Base-by-base conservation (phyloP, 805 yeast genomes). In the Komagataella mondaviorum region DNA sequence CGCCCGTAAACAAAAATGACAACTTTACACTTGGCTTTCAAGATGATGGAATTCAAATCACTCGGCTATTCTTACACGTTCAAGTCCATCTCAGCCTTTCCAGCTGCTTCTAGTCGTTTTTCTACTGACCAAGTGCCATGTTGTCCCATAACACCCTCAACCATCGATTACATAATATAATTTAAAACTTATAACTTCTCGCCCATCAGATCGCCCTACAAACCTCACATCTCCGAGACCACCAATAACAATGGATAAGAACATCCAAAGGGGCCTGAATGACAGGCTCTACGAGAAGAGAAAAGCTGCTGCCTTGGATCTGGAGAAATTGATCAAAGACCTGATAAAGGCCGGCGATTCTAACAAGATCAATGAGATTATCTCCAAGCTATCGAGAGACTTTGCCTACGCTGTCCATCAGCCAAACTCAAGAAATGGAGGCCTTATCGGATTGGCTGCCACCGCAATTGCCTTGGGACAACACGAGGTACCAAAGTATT, bases 381-480 rank as follows among this genome's bases (percentile, higher is more conserved):
- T 91, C 46, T 82, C 78, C 53, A 95, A 89, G 61, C 70, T 93
- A 52, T 76, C 88, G 49, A 71, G 82, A 45, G 89, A 85, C 57
- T 85, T 78, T 61, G 88, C 91, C 0, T 84, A 88, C 70, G 78
- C 96, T 45, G 77, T 85, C 52, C 86, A 90, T 71, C 82, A 87
- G 67, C 81, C 96, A 50, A 75, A 85, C 73, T 88, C 96, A 5
- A 77, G 96, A 58, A 90, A 89, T 72, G 99, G 99, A 16, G 97
- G 98, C 0, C 73, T 91, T 46, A 91, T 95, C 57, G 98, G 98
- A 0, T 70, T 93, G 17, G 99, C 98, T 4, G 96, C 96, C 10
- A 93, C 89, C 3, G 89, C 96, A 0, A 90, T 93, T 52, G 98
- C 98, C 0, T 68, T 93, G 30, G 97, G 98, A 1, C 75, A 77